phyloP scores from a whole-genome alignment of 208 protist species.

The Endotrypanum monterogeii region DNA sequence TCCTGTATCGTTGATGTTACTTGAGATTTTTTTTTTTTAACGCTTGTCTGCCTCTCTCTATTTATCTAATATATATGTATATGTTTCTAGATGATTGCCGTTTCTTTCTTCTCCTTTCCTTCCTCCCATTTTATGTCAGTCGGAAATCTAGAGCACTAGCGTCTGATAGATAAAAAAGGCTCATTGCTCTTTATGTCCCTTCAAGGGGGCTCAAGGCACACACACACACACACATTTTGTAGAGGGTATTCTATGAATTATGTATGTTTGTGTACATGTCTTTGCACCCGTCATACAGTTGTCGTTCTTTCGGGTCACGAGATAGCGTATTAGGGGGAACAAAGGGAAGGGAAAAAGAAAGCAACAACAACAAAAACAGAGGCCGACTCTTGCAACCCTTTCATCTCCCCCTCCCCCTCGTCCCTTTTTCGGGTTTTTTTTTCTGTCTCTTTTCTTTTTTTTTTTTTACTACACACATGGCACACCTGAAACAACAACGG shows the following conservation, averaged over 20 bases:
- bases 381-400: background rate
- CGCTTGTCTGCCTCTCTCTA: background rate
- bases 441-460: no score
- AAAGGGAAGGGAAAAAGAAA: background rate
- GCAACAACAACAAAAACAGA: no score
- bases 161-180: no score
- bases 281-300: background rate
- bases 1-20: constrained; percentile 2
- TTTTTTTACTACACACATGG: no score
- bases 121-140: background rate
- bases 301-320: background rate
- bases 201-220: no score
- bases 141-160: background rate
- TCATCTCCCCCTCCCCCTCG: background rate
- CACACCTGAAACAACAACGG: no score
- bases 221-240: constrained; percentile 1
- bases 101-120: background rate
- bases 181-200: no score
- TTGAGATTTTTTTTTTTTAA: background rate
- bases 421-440: background rate
- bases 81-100: no score
- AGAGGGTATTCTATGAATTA: background rate
- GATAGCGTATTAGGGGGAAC: background rate
- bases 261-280: no score
- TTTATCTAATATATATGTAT: background rate